Evolutionary conservation across 768 basidiomycete genomes (phyloP).

Genomic region (Cystobasidium onofrii): DNA sequence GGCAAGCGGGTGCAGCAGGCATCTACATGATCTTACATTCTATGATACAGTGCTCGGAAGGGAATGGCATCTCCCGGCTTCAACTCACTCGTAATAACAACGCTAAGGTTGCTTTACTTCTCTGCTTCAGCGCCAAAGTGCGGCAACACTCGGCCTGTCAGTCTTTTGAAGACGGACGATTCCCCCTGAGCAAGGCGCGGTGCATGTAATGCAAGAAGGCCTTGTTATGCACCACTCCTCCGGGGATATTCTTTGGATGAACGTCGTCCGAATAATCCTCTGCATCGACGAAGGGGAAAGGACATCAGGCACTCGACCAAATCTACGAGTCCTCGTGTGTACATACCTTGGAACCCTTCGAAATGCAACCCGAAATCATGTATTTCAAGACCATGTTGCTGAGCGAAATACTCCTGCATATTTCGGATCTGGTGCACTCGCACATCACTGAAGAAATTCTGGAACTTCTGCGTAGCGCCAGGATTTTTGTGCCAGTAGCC

Average conservation of each 20-base stretch:
- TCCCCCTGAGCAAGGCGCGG: background rate
- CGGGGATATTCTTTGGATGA: constrained; percentile 1
- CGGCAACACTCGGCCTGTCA: no score
- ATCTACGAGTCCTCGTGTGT: background rate
- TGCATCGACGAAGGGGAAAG: background rate
- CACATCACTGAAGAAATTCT: constrained; percentile 41
- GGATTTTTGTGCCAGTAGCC: background rate
- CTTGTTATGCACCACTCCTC: background rate
- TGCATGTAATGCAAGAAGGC: constrained; percentile 18
- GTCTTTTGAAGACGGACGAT: background rate
- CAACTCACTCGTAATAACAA: background rate
- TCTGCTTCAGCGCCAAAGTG: background rate
- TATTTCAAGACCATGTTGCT: constrained; percentile 28
- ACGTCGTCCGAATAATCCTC: background rate
- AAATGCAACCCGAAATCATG: constrained; percentile 40
- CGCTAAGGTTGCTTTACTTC: background rate
- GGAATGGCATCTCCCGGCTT: background rate
- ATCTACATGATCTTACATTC: background rate
- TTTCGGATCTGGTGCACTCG: constrained; percentile 39
- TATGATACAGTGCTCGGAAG: background rate
- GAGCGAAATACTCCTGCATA: constrained; percentile 39
- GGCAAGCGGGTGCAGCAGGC: background rate
- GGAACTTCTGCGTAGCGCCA: constrained; percentile 8
- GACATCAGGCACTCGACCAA: background rate
- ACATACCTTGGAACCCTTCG: constrained; percentile 40